phyloP scores from a whole-genome alignment of 148 eudicot genomes.

The Cornus suecica region DNA sequence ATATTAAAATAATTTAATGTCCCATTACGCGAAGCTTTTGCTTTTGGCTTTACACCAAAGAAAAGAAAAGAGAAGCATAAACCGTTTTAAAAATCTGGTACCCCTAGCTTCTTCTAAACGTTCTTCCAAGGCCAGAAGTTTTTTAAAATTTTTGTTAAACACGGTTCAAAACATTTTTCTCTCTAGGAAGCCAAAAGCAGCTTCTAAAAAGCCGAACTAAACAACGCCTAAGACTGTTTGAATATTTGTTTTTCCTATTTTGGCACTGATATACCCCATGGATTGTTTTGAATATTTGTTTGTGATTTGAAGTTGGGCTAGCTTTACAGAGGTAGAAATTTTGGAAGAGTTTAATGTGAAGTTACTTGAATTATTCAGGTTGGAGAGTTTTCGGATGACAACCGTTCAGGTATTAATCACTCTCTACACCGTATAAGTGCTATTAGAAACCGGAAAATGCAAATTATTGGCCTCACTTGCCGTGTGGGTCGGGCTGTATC shows the following conservation, averaged over 20 bases:
- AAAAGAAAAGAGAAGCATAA: too few species aligned
- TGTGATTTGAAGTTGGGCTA: not conserved
- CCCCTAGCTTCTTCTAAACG: too few species aligned
- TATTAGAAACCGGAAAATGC: slow-evolving; percentile 89
- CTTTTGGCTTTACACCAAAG: too few species aligned
- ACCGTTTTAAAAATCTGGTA: too few species aligned
- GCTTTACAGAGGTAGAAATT: not conserved
- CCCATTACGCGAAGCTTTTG: too few species aligned
- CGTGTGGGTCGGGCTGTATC: slow-evolving; percentile 95
- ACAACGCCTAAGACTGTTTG: slow-evolving; percentile 6
- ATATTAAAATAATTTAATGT: not conserved
- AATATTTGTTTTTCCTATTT: too few species aligned
- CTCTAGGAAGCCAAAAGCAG: too few species aligned
- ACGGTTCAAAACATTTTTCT: too few species aligned
- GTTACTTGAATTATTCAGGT: slow-evolving; percentile 57
- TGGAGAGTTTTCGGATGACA: slow-evolving; percentile 97
- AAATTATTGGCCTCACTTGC: slow-evolving; percentile 93
- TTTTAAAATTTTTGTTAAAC: too few species aligned
- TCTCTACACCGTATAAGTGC: slow-evolving; percentile 99
- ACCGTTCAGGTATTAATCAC: slow-evolving; percentile 86
- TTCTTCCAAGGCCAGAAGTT: too few species aligned
- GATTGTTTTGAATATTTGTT: not conserved
- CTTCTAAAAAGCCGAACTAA: too few species aligned
- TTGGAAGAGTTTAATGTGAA: slow-evolving; percentile 4
- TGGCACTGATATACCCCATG: not conserved